A percentile compares a stretch with the other conserved stretches of the same genome.
phyloP scores from a whole-genome alignment of 2,329 filamentous ascomycete species.

The Stromatinia cepivora region DNA sequence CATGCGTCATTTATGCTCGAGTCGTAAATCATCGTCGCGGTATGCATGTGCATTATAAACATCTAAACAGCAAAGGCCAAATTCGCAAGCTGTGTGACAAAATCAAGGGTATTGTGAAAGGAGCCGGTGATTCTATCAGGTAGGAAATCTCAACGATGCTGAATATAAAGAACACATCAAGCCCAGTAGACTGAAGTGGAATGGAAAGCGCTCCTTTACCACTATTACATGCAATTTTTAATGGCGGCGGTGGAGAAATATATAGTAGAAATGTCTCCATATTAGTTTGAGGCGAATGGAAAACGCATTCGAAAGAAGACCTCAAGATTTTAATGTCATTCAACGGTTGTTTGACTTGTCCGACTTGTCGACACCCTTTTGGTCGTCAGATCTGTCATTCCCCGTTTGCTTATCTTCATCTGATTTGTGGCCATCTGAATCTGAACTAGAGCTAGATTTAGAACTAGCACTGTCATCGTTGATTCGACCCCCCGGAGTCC shows the following conservation, averaged over 20 bases:
- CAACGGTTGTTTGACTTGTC: background rate
- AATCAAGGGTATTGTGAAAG: conserved; percentile 8
- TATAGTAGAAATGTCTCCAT: conserved; percentile 22
- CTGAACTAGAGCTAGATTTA: conserved; percentile 15
- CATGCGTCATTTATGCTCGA: conserved; percentile 35
- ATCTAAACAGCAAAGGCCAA: conserved; percentile 12
- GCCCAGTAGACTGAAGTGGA: background rate
- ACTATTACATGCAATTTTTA: background rate
- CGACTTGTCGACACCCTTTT: background rate
- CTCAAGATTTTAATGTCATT: conserved; percentile 9
- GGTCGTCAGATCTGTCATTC: background rate
- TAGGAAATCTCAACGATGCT: conserved; percentile 12
- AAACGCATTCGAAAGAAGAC: conserved; percentile 13
- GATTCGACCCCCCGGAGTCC: conserved; percentile 25
- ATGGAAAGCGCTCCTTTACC: background rate
- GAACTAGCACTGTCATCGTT: conserved; percentile 22
- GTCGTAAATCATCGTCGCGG: conserved; percentile 24
- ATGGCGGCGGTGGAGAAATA: background rate
- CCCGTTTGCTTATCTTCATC: conserved; percentile 25
- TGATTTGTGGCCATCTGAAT: conserved; percentile 25
- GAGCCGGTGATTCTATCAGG: background rate
- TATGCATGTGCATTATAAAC: conserved; percentile 25
- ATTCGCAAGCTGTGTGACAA: conserved; percentile 16
- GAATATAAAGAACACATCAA: conserved; percentile 2
- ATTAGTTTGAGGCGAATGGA: conserved; percentile 19